phyloP scores from a whole-genome alignment of 2,329 filamentous ascomycete species.

The Xylaria sp. region DNA sequence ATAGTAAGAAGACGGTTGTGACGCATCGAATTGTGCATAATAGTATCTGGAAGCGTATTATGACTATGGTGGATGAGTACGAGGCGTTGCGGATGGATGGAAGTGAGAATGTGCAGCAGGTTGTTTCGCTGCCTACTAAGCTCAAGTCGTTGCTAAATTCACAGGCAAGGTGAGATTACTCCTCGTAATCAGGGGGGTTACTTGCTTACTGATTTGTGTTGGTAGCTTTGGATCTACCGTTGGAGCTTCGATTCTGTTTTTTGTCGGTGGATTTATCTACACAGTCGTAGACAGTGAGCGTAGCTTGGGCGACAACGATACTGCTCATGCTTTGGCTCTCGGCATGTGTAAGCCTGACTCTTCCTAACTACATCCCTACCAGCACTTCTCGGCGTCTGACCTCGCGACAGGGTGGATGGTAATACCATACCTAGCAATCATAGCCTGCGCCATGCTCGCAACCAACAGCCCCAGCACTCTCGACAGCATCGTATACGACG shows the following conservation, averaged over 20 bases:
- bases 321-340: constrained; percentile 48
- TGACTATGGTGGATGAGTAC: constrained; percentile 48
- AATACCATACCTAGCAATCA: constrained; percentile 49
- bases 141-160: constrained; percentile 46
- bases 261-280: constrained; percentile 48
- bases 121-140: constrained; percentile 45
- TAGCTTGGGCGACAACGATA: constrained; percentile 48
- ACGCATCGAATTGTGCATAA: constrained; percentile 42
- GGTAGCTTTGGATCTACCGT: constrained; percentile 48
- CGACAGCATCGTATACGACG: constrained; percentile 48
- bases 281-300: constrained; percentile 47
- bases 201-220: background rate
- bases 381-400: too few relatives aligned
- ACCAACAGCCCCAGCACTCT: constrained; percentile 47
- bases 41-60: constrained; percentile 47
- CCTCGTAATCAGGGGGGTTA: background rate
- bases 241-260: constrained; percentile 48
- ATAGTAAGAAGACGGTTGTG: constrained; percentile 1
- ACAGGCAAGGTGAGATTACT: constrained; percentile 45
- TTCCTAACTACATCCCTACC: background rate
- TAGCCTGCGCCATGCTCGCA: constrained; percentile 50
- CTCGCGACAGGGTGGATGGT: constrained; percentile 49
- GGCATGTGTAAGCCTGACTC: constrained; percentile 48
- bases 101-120: constrained; percentile 12
- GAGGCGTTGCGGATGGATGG: constrained; percentile 29